A percentile compares a stretch with the other conserved stretches of the same genome.
These are phyloP conservation scores for Grosmannia clavigera DNA, from an alignment of 2,329 filamentous ascomycete species.

Conservation along the genomic window DNA sequence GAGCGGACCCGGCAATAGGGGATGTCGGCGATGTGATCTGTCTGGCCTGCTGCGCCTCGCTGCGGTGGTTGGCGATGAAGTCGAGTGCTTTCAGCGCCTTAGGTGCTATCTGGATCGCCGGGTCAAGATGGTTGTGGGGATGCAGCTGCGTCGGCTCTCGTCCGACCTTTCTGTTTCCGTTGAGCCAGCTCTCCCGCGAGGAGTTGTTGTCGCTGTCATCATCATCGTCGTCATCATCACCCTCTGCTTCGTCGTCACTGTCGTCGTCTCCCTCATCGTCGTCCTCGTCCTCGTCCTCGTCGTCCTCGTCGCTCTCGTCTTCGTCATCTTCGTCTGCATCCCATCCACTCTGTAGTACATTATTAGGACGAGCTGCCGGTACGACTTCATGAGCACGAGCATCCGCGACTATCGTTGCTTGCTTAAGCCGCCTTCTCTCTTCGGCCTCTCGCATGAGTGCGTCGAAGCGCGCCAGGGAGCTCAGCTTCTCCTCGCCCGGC, in stretches of 20 bases:
- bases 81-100: constrained; percentile 36
- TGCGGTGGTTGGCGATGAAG: constrained; percentile 35
- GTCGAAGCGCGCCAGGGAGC: constrained; percentile 52
- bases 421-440: constrained; percentile 27
- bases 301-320: constrained; percentile 27
- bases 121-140: not conserved
- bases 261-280: constrained; percentile 9
- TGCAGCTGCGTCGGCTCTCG: not conserved
- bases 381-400: constrained; percentile 7
- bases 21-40: constrained; percentile 5
- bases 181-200: not conserved
- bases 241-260: constrained; percentile 12
- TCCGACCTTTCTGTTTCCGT: not conserved
- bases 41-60: not conserved
- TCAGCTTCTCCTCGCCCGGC: constrained; percentile 49
- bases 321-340: constrained; percentile 37
- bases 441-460: constrained; percentile 52
- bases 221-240: constrained; percentile 19
- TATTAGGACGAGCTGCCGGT: not conserved
- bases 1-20: not conserved
- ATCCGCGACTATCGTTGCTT: constrained; percentile 21
- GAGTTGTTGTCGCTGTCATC: constrained; percentile 10
- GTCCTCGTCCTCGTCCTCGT: constrained; percentile 15
- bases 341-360: constrained; percentile 34
- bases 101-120: constrained; percentile 24